Evolutionary conservation across 2,329 filamentous ascomycete species (phyloP).

Genomic region (Trichoderma brevicompactum): DNA sequence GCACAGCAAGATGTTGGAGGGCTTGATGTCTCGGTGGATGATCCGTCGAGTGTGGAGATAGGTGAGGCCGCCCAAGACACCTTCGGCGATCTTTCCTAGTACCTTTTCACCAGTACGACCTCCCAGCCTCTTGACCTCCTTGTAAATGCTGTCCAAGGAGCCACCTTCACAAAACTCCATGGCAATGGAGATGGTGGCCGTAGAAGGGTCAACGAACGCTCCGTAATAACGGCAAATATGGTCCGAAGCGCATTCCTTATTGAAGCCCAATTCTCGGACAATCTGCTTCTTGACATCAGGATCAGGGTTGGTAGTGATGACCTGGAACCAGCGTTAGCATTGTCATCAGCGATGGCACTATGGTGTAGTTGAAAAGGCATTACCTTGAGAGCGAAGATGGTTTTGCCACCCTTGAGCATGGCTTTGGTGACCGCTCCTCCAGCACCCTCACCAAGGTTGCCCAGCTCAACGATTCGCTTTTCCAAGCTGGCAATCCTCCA

Average conservation of each 20-base stretch:
- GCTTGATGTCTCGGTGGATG: slow-evolving; percentile 98
- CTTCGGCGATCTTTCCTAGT: slow-evolving; percentile 93
- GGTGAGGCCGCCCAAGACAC: slow-evolving; percentile 88
- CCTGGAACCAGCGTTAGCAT: slow-evolving; percentile 54
- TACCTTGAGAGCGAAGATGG: slow-evolving; percentile 94
- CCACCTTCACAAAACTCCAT: slow-evolving; percentile 99
- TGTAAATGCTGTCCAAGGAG: slow-evolving; percentile 94
- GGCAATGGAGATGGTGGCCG: slow-evolving; percentile 94
- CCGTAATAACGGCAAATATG: slow-evolving; percentile 98
- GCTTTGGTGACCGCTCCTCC: slow-evolving; percentile 94
- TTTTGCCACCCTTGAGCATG: slow-evolving; percentile 87
- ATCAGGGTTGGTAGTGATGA: slow-evolving; percentile 97
- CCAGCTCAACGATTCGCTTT: slow-evolving; percentile 84
- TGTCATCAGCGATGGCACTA: slow-evolving; percentile 16
- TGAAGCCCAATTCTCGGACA: slow-evolving; percentile 92
- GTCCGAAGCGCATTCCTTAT: slow-evolving; percentile 93
- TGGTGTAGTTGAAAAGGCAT: slow-evolving; percentile 31
- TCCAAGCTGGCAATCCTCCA: slow-evolving; percentile 94
- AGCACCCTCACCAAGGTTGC: slow-evolving; percentile 89
- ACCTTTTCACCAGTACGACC: slow-evolving; percentile 97
- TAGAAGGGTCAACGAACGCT: slow-evolving; percentile 94
- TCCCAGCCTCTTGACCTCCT: slow-evolving; percentile 93
- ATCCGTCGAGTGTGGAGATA: slow-evolving; percentile 96
- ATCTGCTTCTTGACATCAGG: slow-evolving; percentile 99
- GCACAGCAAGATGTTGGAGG: slow-evolving; percentile 93